Evolutionary conservation across 2,329 filamentous ascomycete genomes (phyloP).

Genomic region (Aspergillus tanneri): DNA sequence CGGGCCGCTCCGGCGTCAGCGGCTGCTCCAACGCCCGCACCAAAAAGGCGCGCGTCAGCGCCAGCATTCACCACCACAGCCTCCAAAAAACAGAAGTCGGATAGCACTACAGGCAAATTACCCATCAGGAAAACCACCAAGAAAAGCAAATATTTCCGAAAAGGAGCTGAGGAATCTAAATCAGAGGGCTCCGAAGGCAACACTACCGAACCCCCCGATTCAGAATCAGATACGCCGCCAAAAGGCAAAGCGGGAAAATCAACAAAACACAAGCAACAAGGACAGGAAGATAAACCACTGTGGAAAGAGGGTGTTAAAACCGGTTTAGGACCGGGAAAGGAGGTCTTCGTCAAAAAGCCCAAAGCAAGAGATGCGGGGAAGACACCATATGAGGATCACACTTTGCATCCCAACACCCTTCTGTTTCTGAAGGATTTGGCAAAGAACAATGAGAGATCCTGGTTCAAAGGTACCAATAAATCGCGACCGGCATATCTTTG

Average conservation of each 20-base stretch:
- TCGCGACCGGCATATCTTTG: neutral
- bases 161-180: conserved; percentile 35
- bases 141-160: conserved; percentile 54
- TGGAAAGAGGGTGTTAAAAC: conserved; percentile 58
- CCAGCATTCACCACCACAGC: conserved; percentile 29
- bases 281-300: conserved; percentile 48
- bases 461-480: conserved; percentile 57
- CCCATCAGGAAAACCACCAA: conserved; percentile 42
- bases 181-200: conserved; percentile 27
- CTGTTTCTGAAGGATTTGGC: conserved; percentile 60
- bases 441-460: conserved; percentile 61
- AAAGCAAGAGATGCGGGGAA: conserved; percentile 61
- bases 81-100: conserved; percentile 30
- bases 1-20: conserved; percentile 35
- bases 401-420: conserved; percentile 63
- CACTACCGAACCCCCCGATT: conserved; percentile 10
- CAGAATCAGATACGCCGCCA: conserved; percentile 6
- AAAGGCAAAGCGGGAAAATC: neutral
- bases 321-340: conserved; percentile 58
- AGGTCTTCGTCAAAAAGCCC: conserved; percentile 62
- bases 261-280: neutral
- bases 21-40: conserved; percentile 30
- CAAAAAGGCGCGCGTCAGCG: conserved; percentile 37
- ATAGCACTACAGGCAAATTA: conserved; percentile 16
- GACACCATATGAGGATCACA: conserved; percentile 57